These are phyloP conservation scores for Aspergillus costaricaensis DNA, from an alignment of 2,329 filamentous ascomycete genomes.

Conservation along the genomic window DNA sequence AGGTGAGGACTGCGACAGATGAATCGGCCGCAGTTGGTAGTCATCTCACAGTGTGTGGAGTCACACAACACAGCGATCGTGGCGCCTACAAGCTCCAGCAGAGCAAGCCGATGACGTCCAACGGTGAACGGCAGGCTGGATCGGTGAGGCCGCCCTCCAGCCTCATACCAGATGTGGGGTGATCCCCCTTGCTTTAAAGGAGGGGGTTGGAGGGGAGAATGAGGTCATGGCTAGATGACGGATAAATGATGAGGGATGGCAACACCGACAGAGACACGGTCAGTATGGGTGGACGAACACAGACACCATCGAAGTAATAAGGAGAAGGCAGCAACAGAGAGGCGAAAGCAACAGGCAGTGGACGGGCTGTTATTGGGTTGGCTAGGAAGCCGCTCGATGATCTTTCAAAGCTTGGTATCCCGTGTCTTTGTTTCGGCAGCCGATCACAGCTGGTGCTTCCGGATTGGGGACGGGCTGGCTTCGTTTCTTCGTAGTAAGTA, in stretches of 20 bases:
- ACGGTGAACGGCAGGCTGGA: not conserved
- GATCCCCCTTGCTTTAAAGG: not conserved
- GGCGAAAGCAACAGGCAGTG: not conserved
- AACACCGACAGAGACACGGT: not conserved
- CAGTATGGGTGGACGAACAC: not conserved
- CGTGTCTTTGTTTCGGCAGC: not conserved
- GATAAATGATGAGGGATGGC: not conserved
- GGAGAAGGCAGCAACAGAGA: not conserved
- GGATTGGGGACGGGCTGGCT: not conserved
- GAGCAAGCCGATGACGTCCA: not conserved
- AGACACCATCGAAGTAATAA: not conserved
- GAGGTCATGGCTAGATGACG: not conserved
- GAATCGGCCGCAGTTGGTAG: not conserved
- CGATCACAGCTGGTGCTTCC: not conserved
- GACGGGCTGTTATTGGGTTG: not conserved
- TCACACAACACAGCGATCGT: not conserved
- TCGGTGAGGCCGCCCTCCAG: not conserved
- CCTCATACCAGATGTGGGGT: not conserved
- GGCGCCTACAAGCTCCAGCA: not conserved
- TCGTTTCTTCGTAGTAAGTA: not conserved
- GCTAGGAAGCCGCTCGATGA: not conserved
- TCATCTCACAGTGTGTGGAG: not conserved
- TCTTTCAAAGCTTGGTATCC: constrained; percentile 1
- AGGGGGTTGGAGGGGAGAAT: not conserved
- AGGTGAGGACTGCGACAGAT: not conserved